Evolutionary conservation across 345 rosid species (phyloP).

Genomic region (Tarenaya hassleriana): DNA sequence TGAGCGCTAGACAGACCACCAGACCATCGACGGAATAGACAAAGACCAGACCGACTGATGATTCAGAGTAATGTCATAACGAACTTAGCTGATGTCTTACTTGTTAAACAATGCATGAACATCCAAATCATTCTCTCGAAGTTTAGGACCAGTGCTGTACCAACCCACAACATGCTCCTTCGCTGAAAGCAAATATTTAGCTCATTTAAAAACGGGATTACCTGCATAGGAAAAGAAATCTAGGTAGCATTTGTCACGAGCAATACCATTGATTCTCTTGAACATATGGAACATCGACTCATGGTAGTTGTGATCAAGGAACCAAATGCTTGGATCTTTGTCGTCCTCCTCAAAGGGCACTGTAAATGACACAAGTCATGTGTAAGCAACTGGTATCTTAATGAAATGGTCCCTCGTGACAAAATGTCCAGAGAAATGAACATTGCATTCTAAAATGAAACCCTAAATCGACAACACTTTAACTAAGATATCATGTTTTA

Average conservation of each 20-base stretch:
- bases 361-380: background rate
- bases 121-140: conserved; percentile 83
- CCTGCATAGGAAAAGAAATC: too few species aligned
- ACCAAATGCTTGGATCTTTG: too few species aligned
- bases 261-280: conserved; percentile 47
- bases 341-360: too few species aligned
- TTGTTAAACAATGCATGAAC: conserved; percentile 55
- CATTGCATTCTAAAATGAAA: background rate
- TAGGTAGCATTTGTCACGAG: background rate
- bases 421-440: background rate
- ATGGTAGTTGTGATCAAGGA: background rate
- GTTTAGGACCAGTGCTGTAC: conserved; percentile 91
- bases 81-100: conserved; percentile 30
- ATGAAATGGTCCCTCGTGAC: background rate
- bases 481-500: background rate
- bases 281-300: too few species aligned
- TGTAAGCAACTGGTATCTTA: too few species aligned
- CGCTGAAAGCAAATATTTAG: conserved; percentile 35
- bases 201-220: conserved; percentile 4
- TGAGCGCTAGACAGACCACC: background rate
- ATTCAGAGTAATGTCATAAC: background rate
- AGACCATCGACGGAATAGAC: background rate
- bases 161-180: conserved; percentile 96
- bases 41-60: background rate
- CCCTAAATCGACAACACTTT: background rate